Evolutionary conservation across 2,329 filamentous ascomycete species (phyloP), one percentile per base, ranked within the genome.

Genomic region (Purpureocillium lavendulum): DNA sequence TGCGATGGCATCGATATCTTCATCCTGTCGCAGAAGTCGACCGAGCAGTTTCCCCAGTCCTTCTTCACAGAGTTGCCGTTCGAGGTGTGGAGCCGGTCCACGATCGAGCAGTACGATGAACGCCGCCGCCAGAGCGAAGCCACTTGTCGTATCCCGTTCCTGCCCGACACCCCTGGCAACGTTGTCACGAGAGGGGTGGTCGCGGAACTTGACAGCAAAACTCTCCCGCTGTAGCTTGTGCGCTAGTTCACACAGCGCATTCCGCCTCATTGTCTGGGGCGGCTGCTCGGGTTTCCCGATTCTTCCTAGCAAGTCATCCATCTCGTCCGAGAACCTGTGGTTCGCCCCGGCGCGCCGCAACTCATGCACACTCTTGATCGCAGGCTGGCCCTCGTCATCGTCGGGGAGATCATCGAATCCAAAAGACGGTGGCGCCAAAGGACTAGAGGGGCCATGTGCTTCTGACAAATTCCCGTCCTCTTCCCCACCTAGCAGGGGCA

Each of bases 141-240:
- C 79, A 38, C 72, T 71, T 29, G 83, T 63, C 16, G 71, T 47
- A 53, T 88, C 83, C 2, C 68, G 60, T 51, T 82, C 76, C 36
- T 68, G 66, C 1, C 68, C 70, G 9, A 84, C 66, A 32, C 75
- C 73, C 33, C 74, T 69, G 38, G 87, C 74, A 13, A 96, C 67
- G 24, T 74, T 75, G 39, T 79, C 73, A 45, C 87, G 84, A 40
- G 84, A 77, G 7, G 79, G 77, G 48, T 87, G 81, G 45, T 88
- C 81, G 15, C 84, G 71, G 50, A 95, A 88, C 45, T 84, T 80
- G 14, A 70, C 68, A 21, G 77, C 66, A 49, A 85, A 88, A 1
- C 67, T 67, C 50, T 80, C 79, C 36, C 81, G 66, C 36, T 73
- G 70, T 32, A 82, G 65, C 49, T 77, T 79, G 33, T 71, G 66